phyloP scores from a whole-genome alignment of 768 basidiomycete genomes.

The Rossbeevera mucosa region DNA sequence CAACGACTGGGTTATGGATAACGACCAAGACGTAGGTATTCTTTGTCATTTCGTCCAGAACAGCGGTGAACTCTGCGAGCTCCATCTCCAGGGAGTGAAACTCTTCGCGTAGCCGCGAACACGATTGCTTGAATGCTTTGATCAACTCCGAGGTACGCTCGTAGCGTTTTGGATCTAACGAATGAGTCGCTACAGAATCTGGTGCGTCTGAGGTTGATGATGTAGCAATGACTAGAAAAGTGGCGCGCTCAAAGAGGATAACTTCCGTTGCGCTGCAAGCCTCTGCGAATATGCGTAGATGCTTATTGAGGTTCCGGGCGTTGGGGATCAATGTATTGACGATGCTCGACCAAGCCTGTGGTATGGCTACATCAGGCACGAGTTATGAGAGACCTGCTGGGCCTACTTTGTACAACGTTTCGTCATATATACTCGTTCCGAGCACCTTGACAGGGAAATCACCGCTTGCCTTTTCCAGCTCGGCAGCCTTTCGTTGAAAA shows the following conservation, averaged over 20 bases:
- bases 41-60: constrained; percentile 86
- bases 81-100: constrained; percentile 87
- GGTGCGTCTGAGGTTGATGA: constrained; percentile 46
- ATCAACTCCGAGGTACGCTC: constrained; percentile 90
- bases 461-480: constrained; percentile 65
- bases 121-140: constrained; percentile 92
- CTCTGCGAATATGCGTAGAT: constrained; percentile 80
- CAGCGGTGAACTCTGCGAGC: constrained; percentile 77
- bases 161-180: constrained; percentile 67
- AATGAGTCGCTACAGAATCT: constrained; percentile 34
- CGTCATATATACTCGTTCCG: constrained; percentile 95
- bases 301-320: constrained; percentile 79
- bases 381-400: background rate
- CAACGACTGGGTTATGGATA: constrained; percentile 84
- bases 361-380: constrained; percentile 7
- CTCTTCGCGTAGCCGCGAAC: constrained; percentile 78
- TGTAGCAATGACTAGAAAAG: constrained; percentile 95
- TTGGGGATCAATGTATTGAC: constrained; percentile 97
- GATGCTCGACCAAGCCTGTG: constrained; percentile 95
- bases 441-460: constrained; percentile 66
- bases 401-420: constrained; percentile 86
- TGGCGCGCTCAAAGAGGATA: constrained; percentile 93
- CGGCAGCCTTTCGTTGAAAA: constrained; percentile 69
- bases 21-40: constrained; percentile 93
- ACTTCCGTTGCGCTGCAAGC: constrained; percentile 91